Evolutionary conservation across 768 basidiomycete genomes (phyloP), one percentile per base, ranked within the genome.

Genomic region (Boletus bicolor): DNA sequence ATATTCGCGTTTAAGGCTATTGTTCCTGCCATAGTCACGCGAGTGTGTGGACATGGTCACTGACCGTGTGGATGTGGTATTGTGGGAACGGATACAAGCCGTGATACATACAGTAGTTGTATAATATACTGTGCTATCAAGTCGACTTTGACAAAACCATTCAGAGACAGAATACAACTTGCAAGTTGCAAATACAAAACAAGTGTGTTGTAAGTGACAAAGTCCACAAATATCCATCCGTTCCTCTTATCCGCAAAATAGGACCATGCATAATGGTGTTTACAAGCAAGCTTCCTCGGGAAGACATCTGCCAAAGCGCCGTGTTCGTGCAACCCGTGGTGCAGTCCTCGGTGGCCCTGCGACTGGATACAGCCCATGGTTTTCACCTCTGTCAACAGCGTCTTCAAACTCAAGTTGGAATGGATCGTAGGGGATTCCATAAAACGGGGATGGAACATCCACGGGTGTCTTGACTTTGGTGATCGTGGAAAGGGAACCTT

Each of bases 341-440:
- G 8, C 46, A 7, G 57, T 58, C 38, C 34, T 56, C 5, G 50
- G 53, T 24, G 48, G 54, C 21, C n/a, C 55, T 39, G 43, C 42
- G 49, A 55, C 39, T 1, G 49, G 56, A 44, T 68, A 57, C 36
- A 42, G n/a, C 28, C 56, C 38, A n/a, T 49, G 54, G 30, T 28
- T 5, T 36, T 44, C 54, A 19, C 34, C 38, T 35, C 34, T 26
- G 6, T 53, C 53, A 2, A 19, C 43, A 41, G 49, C 39, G 17
- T 45, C 51, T 30, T 44, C 49, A 41, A 64, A 66, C 44, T 32
- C 64, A 17, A 63, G 51, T 43, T 26, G 53, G 37, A 68, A 67
- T 24, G 65, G 61, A 47, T 68, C 65, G 36, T 69, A 59, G 5
- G 53, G 64, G n/a, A 47, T 24, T 15, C 43, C 50, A 15, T 56